phyloP scores from a whole-genome alignment of 345 rosid genomes.

The Mercurialis annua region DNA sequence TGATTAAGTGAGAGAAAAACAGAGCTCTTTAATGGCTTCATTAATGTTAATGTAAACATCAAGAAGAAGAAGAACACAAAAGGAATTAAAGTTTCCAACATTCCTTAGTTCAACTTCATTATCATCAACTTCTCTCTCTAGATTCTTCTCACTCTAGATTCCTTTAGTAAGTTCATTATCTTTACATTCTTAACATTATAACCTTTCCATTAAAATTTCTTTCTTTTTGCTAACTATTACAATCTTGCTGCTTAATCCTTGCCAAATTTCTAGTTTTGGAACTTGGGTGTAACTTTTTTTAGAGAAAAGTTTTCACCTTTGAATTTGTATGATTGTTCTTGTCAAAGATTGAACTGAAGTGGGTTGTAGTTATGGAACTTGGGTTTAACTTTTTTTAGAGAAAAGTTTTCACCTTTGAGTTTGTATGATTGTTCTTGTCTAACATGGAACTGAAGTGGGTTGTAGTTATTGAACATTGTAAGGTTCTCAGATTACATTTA shows the following conservation, averaged over 20 bases:
- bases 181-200: too few relatives aligned
- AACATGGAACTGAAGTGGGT: conserved; percentile 24
- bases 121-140: neutral
- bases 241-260: too few relatives aligned
- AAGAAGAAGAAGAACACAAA: neutral
- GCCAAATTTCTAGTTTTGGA: too few relatives aligned
- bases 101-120: neutral
- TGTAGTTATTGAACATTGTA: neutral
- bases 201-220: too few relatives aligned
- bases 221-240: too few relatives aligned
- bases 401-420: too few relatives aligned
- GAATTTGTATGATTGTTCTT: neutral
- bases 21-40: conserved; percentile 1
- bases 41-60: too few relatives aligned
- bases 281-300: neutral
- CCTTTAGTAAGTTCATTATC: conserved; percentile 1
- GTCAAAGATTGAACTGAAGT: neutral
- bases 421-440: neutral
- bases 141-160: neutral
- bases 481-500: neutral
- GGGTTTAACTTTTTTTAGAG: neutral
- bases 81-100: conserved; percentile 1
- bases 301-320: too few relatives aligned
- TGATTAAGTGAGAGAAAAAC: neutral
- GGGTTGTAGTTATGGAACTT: too few relatives aligned